A percentile compares a stretch with the other conserved stretches of the same genome.
Conservation (phyloP, 164 flowering plant species). For the Platanus orientalis region DNA sequence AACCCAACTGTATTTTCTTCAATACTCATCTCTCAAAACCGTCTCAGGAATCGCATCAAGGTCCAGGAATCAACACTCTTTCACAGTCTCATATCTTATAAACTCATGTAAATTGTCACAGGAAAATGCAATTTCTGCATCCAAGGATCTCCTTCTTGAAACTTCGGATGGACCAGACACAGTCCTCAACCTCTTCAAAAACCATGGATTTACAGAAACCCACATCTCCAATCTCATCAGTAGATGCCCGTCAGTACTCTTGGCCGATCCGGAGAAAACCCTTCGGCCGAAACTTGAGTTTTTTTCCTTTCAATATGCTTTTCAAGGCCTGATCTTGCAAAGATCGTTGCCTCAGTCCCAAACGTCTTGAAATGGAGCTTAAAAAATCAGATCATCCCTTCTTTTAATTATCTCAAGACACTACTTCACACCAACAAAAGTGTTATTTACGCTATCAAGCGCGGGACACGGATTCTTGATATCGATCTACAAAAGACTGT, state of each 20-base stretch:
- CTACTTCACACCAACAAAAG: constrained; percentile 1
- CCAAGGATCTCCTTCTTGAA: constrained; percentile 6
- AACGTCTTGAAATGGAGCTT: background rate
- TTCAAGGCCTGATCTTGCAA: background rate
- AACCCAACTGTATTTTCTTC: background rate
- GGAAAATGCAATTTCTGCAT: constrained; percentile 16
- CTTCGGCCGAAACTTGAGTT: background rate
- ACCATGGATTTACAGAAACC: constrained; percentile 9
- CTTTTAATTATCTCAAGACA: constrained; percentile 2
- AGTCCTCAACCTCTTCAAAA: constrained; percentile 7
- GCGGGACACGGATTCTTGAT: background rate
- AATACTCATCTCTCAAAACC: constrained; percentile 3
- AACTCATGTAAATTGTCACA: constrained; percentile 16
- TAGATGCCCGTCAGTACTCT: background rate
- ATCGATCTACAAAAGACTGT: background rate
- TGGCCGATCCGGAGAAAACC: background rate
- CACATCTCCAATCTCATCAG: constrained; percentile 7
- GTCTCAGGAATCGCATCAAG: background rate
- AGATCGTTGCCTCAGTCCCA: background rate
- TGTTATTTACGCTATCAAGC: background rate
- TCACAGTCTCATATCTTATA: constrained; percentile 21
- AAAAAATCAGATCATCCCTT: constrained; percentile 2
- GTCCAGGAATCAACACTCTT: constrained; percentile 7
- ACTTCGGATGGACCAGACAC: constrained; percentile 8
- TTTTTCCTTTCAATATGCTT: constrained; percentile 2